These are phyloP conservation scores for Cicer cuneatum DNA, from an alignment of 306 rosid species.

Conservation along the genomic window DNA sequence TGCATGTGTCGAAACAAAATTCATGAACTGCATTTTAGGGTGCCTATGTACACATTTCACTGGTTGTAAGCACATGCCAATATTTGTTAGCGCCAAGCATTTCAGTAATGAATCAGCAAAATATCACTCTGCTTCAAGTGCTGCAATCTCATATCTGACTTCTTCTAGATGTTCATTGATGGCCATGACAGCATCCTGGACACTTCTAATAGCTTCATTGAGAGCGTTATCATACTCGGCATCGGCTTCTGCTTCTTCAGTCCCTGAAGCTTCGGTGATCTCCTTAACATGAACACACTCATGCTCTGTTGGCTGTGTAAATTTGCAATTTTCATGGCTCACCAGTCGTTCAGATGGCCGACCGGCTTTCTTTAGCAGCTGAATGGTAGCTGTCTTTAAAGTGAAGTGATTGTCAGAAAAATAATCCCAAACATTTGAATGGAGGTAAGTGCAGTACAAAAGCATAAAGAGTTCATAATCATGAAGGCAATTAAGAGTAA, in stretches of 20 bases:
- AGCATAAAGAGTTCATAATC: neutral
- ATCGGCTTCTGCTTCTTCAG: slow-evolving; percentile 91
- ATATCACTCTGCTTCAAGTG: slow-evolving; percentile 67
- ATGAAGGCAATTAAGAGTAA: slow-evolving; percentile 3
- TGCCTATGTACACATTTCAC: slow-evolving; percentile 50
- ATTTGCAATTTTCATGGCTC: slow-evolving; percentile 85
- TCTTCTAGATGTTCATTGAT: slow-evolving; percentile 90
- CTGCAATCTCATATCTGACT: slow-evolving; percentile 93
- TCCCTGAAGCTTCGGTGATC: slow-evolving; percentile 85
- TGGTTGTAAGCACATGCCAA: slow-evolving; percentile 7
- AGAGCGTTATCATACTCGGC: slow-evolving; percentile 87
- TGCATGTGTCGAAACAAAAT: slow-evolving; percentile 23
- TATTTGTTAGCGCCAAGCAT: slow-evolving; percentile 27
- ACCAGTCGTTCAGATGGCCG: slow-evolving; percentile 82
- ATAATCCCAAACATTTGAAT: slow-evolving; percentile 26
- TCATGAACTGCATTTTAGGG: slow-evolving; percentile 35
- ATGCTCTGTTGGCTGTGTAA: slow-evolving; percentile 66
- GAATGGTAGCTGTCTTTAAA: slow-evolving; percentile 80
- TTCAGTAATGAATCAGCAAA: slow-evolving; percentile 4
- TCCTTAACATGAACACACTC: slow-evolving; percentile 79
- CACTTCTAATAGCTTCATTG: slow-evolving; percentile 87
- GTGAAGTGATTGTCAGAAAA: slow-evolving; percentile 46
- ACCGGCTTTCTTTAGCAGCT: slow-evolving; percentile 82
- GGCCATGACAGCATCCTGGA: slow-evolving; percentile 81
- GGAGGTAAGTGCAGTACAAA: neutral